Evolutionary conservation across 1,284 basidiomycete genomes (phyloP), one percentile per base, ranked within the genome.

Genomic region (Rhodotorula sp.): DNA sequence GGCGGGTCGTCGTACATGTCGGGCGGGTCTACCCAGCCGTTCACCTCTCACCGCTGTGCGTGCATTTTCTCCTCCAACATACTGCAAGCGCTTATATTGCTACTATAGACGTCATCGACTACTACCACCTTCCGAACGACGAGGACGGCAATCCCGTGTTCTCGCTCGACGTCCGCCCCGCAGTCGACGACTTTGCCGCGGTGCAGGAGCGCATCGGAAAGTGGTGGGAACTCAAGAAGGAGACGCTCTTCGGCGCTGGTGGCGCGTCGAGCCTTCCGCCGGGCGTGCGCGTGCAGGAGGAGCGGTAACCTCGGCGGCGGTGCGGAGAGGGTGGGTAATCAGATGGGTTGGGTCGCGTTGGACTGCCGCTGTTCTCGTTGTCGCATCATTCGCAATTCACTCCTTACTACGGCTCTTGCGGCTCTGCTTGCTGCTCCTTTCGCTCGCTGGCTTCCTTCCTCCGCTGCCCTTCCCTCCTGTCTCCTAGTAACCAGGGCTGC

Each of bases 91-190:
- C 50, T 13, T 1, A 15, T 4, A 10, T n/a, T 6, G 27, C 37
- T 8, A 2, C 8, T 34, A 21, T 61, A 74, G 72, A 97, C 82
- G 90, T 97, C 56, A 97, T 97, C 78, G 94, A 97, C 84, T 97
- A 97, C 83, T 97, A 97, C 82, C 90, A 91, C 63, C 92, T 91
- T 0, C 90, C 92, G 6, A 87, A 89, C 1, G 89, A 94, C 72
- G 85, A 87, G 39, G 89, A 95, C 76, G 94, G 78, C 25, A 91
- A 90, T 64, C 93, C 94, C 37, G 92, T 93, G 22, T 97, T 97
- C 82, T 90, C 89, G 10, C 86, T 97, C 44, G 95, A 97, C 80
- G 94, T 97, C 17, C 69, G 80, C 17, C 79, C 79, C 0, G 79
- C 79, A 1, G 67, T 81, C 21, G 80, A 80, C 72, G 72, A 75